These are phyloP conservation scores for Paspalum vaginatum DNA, from an alignment of 176 grass and related monocot genomes.

Conservation along the genomic window DNA sequence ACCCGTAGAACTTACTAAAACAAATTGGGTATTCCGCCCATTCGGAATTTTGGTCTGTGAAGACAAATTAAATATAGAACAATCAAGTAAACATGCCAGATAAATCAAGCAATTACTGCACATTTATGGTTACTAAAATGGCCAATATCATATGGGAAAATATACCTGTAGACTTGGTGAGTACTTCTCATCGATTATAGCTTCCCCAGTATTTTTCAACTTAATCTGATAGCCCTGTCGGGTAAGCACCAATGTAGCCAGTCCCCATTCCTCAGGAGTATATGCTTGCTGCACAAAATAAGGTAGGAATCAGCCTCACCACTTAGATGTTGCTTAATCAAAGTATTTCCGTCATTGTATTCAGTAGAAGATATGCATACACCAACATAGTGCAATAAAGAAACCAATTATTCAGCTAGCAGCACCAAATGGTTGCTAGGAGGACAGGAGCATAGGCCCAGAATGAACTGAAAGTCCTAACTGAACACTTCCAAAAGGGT, in stretches of 20 bases:
- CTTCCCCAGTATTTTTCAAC: constrained; percentile 37
- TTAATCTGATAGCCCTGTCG: constrained; percentile 64
- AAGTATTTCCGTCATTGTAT: neutral
- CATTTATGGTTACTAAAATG: neutral
- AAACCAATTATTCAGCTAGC: neutral
- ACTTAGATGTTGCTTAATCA: no score
- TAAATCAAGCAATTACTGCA: constrained; percentile 1
- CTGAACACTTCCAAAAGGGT: neutral
- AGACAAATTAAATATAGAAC: constrained; percentile 28
- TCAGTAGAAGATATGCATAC: neutral
- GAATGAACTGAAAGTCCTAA: neutral
- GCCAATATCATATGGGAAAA: constrained; percentile 21
- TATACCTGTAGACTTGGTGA: constrained; percentile 61
- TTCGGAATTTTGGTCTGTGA: constrained; percentile 84
- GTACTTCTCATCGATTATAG: constrained; percentile 81
- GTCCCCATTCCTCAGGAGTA: constrained; percentile 68
- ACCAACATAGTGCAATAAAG: neutral
- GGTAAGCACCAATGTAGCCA: constrained; percentile 52
- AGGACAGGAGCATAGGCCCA: no score
- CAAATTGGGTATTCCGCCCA: constrained; percentile 80
- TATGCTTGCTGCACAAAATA: constrained; percentile 42
- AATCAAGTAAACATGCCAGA: constrained; percentile 34
- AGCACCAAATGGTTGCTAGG: neutral
- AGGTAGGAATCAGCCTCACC: neutral
- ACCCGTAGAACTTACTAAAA: constrained; percentile 66